Conservation (phyloP, 441 rosid genomes). For the Heliophila coronopifolia region DNA sequence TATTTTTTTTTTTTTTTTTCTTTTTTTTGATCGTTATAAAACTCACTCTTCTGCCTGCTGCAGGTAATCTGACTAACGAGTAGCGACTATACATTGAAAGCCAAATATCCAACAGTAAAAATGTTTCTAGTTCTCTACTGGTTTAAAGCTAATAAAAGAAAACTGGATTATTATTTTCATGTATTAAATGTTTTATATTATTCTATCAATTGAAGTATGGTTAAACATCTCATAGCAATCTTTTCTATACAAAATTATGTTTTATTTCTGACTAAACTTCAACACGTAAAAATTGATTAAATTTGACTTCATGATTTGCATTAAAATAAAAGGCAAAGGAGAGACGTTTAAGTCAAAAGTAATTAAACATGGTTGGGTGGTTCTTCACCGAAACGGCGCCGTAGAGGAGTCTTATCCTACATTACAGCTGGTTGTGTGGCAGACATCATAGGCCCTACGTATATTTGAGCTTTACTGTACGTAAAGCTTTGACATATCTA, state of each 20-base stretch:
- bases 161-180: no score
- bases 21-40: neutral
- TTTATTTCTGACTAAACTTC: no score
- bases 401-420: conserved; percentile 31
- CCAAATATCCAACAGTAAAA: conserved; percentile 6
- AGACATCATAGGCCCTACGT: conserved; percentile 33
- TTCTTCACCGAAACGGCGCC: conserved; percentile 35
- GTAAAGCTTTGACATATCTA: conserved; percentile 31
- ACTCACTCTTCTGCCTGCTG: conserved; percentile 14
- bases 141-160: no score
- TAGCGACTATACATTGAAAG: conserved; percentile 22
- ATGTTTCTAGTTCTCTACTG: no score
- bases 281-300: neutral
- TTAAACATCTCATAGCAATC: no score
- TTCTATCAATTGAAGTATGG: no score
- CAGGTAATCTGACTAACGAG: conserved; percentile 27
- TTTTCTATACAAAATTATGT: no score
- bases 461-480: conserved; percentile 25
- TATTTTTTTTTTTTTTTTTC: no score
- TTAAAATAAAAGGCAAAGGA: neutral
- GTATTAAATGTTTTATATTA: no score
- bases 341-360: conserved; percentile 16
- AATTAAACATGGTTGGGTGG: conserved; percentile 17
- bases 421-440: conserved; percentile 31
- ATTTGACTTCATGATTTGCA: neutral